Base-by-base conservation (phyloP, 371 early-diverging fungal genomes). In the Mucor lusitanicus region DNA sequence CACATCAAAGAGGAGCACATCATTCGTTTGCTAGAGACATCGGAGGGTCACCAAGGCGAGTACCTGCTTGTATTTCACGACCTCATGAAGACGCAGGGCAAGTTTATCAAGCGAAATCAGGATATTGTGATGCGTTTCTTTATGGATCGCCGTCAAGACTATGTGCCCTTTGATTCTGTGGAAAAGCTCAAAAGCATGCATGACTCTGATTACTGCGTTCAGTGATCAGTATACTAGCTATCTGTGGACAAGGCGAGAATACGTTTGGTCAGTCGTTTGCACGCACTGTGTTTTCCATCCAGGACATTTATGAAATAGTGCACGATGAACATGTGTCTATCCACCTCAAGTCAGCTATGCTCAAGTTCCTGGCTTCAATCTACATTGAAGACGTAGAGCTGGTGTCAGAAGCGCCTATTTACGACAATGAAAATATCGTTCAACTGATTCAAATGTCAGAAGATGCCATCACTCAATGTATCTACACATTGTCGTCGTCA, bases 221-320 rank as follows among this genome's bases (percentile, higher is more conserved):
- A 79, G 17, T 84, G 57, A 72, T 85, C 28, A 75, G 75, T 39
- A 55, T 84, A 17, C 54, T 86, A 15, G 66, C 81, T 11, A 60
- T 81, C 12, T 84, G 85, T 72, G 84, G 81, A 7, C 82, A 87
- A 70, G 83, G 81, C 8, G 83, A 81, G 42, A 87, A 85, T 48
- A 74, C 76, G 8, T 80, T 82, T 71, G 77, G 79, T 9, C 85
- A 87, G 64, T 76, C 83, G 68, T 79, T 79, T 74, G 78, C 82
- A 35, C 71, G 74, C 9, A 79, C 79, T 0, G 65, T 79, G 1
- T 74, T 81, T 58, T 67, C 69, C 1, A 70, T 78, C 27, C 61
- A 70, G 17, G 75, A 77, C 27, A 63, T 81, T 12, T 62, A 66
- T 21, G 30, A 61, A 6, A 42, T 74, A 0, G 58, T 76, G 6